Evolutionary conservation across 2,329 filamentous ascomycete genomes (phyloP), one percentile per base, ranked within the genome.

Genomic region (Alternaria infectoria): DNA sequence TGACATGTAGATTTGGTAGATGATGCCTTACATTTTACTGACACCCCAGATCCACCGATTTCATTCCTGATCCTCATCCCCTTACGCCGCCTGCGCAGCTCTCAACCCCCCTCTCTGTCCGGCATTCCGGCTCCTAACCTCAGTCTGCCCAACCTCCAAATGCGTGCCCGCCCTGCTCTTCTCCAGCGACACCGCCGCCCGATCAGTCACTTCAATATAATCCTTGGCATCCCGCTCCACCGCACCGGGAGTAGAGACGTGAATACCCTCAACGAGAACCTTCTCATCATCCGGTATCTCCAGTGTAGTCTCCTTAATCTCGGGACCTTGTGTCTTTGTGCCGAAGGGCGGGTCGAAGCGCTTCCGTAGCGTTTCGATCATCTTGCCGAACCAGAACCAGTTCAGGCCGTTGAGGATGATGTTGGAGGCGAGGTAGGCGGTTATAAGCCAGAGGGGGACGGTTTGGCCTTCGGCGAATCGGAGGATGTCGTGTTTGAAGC

Each of bases 341-440:
- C 83, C 83, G 15, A 81, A 76, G 6, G 83, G 90, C 80, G 84
- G 83, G 64, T 88, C 86, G 75, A 96, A 96, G 25, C 92, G 86
- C 83, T 92, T 93, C 63, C 89, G 85, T 12, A 96, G 88, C 9
- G 92, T 91, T 63, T 88, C 85, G 66, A 96, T 89, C 93, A 96
- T 96, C 86, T 93, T 93, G 74, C 88, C 85, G 77, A 95, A 96
- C 93, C 93, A 96, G 81, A 90, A 92, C 74, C 92, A 89, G 81
- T 96, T 96, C 56, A 96, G 82, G 12, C 86, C 84, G 74, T 93
- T 95, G 25, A 96, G 85, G 0, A 87, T 86, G 19, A 92, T 57
- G 77, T 96, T 96, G 74, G 88, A 89, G 10, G 84, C 84, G 7
- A 93, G 79, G 74, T 96, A 96, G 26, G 88, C 82, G 13, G 79